Conservation (phyloP, 805 yeast species). For the Candida saitoana region DNA sequence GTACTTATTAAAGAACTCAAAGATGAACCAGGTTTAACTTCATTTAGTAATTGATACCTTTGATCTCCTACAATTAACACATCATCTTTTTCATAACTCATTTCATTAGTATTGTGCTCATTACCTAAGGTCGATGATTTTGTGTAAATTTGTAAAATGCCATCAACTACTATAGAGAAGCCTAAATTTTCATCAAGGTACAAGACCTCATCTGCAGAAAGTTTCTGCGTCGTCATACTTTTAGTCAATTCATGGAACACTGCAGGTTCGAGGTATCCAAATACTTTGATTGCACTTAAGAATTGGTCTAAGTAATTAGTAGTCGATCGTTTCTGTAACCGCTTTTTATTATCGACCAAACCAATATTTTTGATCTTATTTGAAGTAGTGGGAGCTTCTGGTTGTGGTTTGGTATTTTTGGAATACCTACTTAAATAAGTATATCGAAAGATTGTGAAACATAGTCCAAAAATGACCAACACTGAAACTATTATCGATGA, state of each 20-base stretch:
- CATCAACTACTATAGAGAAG: constrained; percentile 90
- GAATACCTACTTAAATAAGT: constrained; percentile 63
- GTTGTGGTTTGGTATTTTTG: constrained; percentile 18
- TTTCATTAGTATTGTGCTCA: constrained; percentile 22
- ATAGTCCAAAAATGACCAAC: constrained; percentile 10
- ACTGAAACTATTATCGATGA: constrained; percentile 26
- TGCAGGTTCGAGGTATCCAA: constrained; percentile 85
- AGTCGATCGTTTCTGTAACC: constrained; percentile 29
- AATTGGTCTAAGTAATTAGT: constrained; percentile 84
- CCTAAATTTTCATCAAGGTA: constrained; percentile 74
- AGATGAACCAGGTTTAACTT: constrained; percentile 78
- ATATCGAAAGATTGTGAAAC: constrained; percentile 55
- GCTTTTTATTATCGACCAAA: constrained; percentile 25
- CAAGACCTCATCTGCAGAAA: constrained; percentile 72
- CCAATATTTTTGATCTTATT: constrained; percentile 9
- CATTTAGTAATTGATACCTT: constrained; percentile 70
- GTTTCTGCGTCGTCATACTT: constrained; percentile 83
- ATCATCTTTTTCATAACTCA: constrained; percentile 35
- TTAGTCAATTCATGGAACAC: constrained; percentile 92
- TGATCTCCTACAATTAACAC: constrained; percentile 50
- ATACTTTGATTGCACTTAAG: constrained; percentile 83
- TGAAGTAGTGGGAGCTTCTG: constrained; percentile 2
- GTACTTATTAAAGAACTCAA: constrained; percentile 79
- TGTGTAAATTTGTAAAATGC: constrained; percentile 74
- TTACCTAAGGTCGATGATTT: constrained; percentile 31